Conservation (phyloP, 2,329 filamentous ascomycete species). For the Lachnellula subtilissima region DNA sequence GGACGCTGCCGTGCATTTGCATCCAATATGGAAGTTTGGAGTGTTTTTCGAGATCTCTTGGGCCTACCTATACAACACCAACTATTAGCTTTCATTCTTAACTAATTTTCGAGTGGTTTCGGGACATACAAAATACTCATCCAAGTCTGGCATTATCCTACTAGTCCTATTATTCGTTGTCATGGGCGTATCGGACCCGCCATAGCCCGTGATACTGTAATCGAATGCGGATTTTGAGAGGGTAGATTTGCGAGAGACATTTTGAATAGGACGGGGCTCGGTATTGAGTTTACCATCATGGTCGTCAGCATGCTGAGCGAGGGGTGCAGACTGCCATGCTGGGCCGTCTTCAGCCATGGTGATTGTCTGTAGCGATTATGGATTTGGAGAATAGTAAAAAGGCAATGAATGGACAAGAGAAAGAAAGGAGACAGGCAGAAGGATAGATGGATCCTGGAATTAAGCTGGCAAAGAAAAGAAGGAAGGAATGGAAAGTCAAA, state of each 20-base stretch:
- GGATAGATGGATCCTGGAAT: neutral
- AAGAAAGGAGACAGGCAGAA: neutral
- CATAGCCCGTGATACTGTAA: neutral
- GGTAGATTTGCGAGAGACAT: constrained; percentile 11
- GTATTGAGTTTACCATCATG: neutral
- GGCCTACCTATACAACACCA: constrained; percentile 39
- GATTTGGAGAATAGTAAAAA: neutral
- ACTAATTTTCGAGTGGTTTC: neutral
- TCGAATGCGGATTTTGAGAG: constrained; percentile 10
- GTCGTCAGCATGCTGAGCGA: neutral
- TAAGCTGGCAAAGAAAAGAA: too few species aligned
- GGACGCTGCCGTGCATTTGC: constrained; percentile 69
- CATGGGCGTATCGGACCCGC: constrained; percentile 19
- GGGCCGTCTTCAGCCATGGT: constrained; percentile 14
- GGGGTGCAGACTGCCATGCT: neutral
- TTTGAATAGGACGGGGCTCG: neutral
- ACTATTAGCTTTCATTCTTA: neutral
- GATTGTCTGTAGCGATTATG: constrained; percentile 6
- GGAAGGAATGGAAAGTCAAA: neutral
- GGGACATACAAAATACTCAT: constrained; percentile 27
- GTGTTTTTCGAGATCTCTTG: constrained; percentile 65
- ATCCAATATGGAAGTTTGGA: constrained; percentile 74
- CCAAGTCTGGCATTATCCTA: constrained; percentile 12
- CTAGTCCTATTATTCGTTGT: neutral
- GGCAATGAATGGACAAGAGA: neutral